Base-by-base conservation (phyloP, 1,284 basidiomycete genomes). In the Porogramme epimiltina region DNA sequence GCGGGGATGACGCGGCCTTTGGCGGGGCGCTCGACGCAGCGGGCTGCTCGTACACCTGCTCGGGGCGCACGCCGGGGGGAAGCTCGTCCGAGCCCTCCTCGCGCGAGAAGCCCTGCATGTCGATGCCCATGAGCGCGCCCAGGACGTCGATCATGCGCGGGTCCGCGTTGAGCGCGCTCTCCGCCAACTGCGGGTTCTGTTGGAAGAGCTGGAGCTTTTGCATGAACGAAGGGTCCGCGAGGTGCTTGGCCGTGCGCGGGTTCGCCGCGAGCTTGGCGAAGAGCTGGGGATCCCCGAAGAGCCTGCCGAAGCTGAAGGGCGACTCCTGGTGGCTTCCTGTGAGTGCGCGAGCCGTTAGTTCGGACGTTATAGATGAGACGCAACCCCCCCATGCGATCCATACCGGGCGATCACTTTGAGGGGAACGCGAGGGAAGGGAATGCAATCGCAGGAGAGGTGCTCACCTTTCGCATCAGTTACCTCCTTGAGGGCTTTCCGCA, bases 81-180 rank as follows among this genome's bases (percentile, higher is more conserved):
- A 89, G 74, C 52, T 93, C 91, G 53, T 89, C 81, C 8, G 91
- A 92, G 37, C 92, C 93, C 73, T 93, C 91, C 23, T 90, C 87
- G 51, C 94, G 81, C 52, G 85, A 79, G 70, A 92, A 92, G 45
- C 89, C 93, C 70, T 93, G 87, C 69, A 98, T 82, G 71, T 98
- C 94, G 61, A 98, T 82, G 43, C 94, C 94, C 91, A 98, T 95
- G 54, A 94, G 79, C 10, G 87, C 95, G 56, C 95, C 95, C 54
- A 98, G 80, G 19, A 95, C 94, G 63, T 90, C 86, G 71, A 98
- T 91, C 92, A 97, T 96, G 54, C 95, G 83, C 33, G 95, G 86
- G 71, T 98, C 95, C 6, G 47, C 36, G 45, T 61, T 83, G 72
- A 61, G 78, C 72, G 66, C 56, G 52, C 42, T 57, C 47, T 82